A percentile compares a stretch with the other conserved stretches of the same genome.
Evolutionary conservation across 1,284 basidiomycete species (phyloP).

Genomic region (Sutorius eximius): DNA sequence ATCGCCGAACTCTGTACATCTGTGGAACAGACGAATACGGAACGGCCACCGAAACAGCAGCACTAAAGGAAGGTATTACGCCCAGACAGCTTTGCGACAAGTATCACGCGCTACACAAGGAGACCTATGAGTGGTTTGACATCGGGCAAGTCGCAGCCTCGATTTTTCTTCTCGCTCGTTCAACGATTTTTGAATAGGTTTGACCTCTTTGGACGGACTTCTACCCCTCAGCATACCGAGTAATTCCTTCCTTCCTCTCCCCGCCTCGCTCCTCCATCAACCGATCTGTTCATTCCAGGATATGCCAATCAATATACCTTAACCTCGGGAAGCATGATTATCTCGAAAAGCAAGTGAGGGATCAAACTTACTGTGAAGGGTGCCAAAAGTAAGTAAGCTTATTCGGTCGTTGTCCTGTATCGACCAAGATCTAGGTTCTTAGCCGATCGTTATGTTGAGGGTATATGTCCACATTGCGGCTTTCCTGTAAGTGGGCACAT

Average conservation of each 20-base stretch:
- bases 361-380: conserved; percentile 92
- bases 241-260: conserved; percentile 40
- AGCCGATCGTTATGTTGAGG: conserved; percentile 94
- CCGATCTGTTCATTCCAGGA: conserved; percentile 49
- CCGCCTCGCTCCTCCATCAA: background rate
- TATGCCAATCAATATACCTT: conserved; percentile 84
- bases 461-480: conserved; percentile 88
- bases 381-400: conserved; percentile 67
- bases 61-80: conserved; percentile 89
- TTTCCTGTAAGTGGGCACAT: conserved; percentile 58
- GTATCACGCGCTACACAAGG: conserved; percentile 86
- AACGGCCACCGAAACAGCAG: conserved; percentile 97
- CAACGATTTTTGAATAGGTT: conserved; percentile 58
- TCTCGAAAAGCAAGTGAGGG: conserved; percentile 80
- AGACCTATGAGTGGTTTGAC: conserved; percentile 96
- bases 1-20: conserved; percentile 80
- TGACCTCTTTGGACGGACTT: conserved; percentile 96
- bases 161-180: background rate
- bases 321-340: conserved; percentile 79
- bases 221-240: conserved; percentile 89
- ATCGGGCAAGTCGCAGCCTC: conserved; percentile 56
- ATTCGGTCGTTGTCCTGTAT: background rate
- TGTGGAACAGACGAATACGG: conserved; percentile 99
- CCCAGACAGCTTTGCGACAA: conserved; percentile 92
- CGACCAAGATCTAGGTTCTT: conserved; percentile 63